These are phyloP conservation scores for Rhinocladiella mackenziei DNA, from an alignment of 2,329 filamentous ascomycete species.

Conservation along the genomic window DNA sequence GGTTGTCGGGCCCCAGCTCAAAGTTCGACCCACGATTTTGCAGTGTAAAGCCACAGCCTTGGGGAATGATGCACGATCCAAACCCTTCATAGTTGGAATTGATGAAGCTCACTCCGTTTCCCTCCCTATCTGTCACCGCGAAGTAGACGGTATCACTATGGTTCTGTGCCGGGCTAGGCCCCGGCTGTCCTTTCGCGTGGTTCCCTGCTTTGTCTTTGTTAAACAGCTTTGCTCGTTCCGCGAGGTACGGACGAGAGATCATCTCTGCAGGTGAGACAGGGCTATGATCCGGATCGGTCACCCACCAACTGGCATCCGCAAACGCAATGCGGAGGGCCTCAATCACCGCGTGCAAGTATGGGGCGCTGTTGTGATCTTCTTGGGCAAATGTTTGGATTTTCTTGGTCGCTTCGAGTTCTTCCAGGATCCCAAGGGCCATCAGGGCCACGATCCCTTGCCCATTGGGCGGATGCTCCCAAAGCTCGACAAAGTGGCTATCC, in stretches of 20 bases:
- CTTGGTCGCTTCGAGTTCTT: constrained; percentile 72
- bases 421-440: constrained; percentile 88
- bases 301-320: constrained; percentile 83
- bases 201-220: constrained; percentile 50
- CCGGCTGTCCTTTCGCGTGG: constrained; percentile 59
- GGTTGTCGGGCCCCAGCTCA: constrained; percentile 57
- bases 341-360: constrained; percentile 81
- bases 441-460: constrained; percentile 92
- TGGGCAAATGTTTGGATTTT: constrained; percentile 67
- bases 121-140: constrained; percentile 70
- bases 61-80: constrained; percentile 79
- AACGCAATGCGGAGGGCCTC: constrained; percentile 87
- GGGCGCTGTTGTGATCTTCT: constrained; percentile 73
- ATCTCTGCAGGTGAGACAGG: constrained; percentile 66
- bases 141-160: constrained; percentile 96
- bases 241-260: constrained; percentile 69
- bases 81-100: constrained; percentile 89
- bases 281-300: constrained; percentile 58
- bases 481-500: constrained; percentile 52
- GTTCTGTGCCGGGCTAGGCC: constrained; percentile 68
- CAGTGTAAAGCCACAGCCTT: constrained; percentile 83
- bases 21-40: constrained; percentile 92
- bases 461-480: constrained; percentile 97
- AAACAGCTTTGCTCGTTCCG: constrained; percentile 63
- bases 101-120: constrained; percentile 94